Evolutionary conservation across 2,329 filamentous ascomycete species (phyloP).

Genomic region (Rutstroemia sp.): DNA sequence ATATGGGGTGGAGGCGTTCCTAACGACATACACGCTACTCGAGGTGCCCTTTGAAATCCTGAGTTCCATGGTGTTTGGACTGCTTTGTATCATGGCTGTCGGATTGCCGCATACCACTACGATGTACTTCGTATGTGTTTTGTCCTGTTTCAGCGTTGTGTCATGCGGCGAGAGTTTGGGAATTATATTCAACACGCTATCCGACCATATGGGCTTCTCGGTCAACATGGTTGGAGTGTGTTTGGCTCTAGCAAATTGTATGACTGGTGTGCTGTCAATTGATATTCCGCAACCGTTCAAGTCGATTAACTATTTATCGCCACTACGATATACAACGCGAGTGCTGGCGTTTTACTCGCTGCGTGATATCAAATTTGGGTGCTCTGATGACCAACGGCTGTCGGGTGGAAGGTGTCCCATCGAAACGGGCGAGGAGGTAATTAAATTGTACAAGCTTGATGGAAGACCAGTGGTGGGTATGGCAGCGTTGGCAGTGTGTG

Average conservation of each 20-base stretch:
- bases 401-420: constrained; percentile 52
- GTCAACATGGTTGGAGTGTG: constrained; percentile 56
- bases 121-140: constrained; percentile 58
- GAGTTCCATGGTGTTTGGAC: constrained; percentile 54
- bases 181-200: constrained; percentile 70
- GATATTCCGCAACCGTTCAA: neutral
- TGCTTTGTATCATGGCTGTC: constrained; percentile 54
- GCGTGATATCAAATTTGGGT: constrained; percentile 39
- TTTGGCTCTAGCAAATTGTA: neutral
- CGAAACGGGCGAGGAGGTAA: constrained; percentile 55
- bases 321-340: neutral
- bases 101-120: constrained; percentile 52
- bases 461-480: neutral
- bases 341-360: neutral
- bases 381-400: constrained; percentile 44
- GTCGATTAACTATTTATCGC: neutral
- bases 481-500: neutral
- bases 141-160: constrained; percentile 62
- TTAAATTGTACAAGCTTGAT: constrained; percentile 59
- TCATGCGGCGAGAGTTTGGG: constrained; percentile 66
- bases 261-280: neutral
- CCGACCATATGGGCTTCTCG: constrained; percentile 64
- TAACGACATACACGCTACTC: constrained; percentile 59
- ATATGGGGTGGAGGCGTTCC: constrained; percentile 61
- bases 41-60: constrained; percentile 64